Evolutionary conservation across 805 yeast genomes (phyloP), one percentile per base, ranked within the genome.

Genomic region (Kuraishia ogatae): DNA sequence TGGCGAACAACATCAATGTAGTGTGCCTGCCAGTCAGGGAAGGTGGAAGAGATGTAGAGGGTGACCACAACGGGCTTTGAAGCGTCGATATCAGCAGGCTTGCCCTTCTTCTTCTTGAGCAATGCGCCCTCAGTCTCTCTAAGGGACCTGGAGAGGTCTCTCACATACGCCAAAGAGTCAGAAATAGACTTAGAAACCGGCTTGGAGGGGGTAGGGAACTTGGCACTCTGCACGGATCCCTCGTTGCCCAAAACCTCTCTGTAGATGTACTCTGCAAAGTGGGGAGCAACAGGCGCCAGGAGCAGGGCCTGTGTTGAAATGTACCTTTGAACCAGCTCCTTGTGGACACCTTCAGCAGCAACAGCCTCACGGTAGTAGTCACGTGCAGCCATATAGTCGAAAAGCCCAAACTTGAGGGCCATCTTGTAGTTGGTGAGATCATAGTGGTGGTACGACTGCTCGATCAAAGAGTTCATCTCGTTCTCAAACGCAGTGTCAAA

Each of bases 231-330:
- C 50, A 89, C 84, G 50, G 96, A 78, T 2, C 77, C 78, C 50
- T 73, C 68, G 62, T 86, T 79, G 49, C 84, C 83, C 60, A 94
- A 76, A 50, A 91, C 77, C 61, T 93, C 98, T 67, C 87, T 82
- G 81, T 89, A 90, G 56, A 93, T 76, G 74, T 83, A 89, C 63
- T 94, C 99, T 60, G 94, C 84, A 70, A 93, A 91, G 72, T 94
- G 99, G 52, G 99, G 98, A 50, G 98, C 96, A 63, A 94, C 77
- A 59, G 99, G 99, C 19, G 96, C 83, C 62, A 94, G 74, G 68
- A 92, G 72, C 63, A 94, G 78, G 20, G 85, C 85, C 76, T 94
- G 99, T 35, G 83, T 74, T 72, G 91, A 96, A 63, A 94, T 88
- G 69, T 90, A 94, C 63, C 85, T 83, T 60, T 82, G 66, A 48